These are phyloP conservation scores for Blastocystis sp. DNA, from an alignment of 352 stramenopile species.

Conservation along the genomic window DNA sequence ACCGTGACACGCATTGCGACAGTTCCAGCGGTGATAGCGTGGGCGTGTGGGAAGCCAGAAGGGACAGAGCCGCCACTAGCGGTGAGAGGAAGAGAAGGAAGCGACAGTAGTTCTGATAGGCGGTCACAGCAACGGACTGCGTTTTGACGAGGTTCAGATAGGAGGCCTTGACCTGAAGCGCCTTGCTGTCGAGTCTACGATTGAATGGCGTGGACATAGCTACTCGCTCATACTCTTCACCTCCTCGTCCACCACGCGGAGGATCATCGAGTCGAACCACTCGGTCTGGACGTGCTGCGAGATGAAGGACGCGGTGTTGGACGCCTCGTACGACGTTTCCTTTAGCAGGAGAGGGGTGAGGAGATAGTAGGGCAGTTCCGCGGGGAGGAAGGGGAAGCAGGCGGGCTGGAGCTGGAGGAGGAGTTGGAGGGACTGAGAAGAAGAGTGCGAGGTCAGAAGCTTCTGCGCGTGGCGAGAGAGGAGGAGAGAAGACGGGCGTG, in stretches of 20 bases:
- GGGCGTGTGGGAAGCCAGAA: slow-evolving; percentile 11
- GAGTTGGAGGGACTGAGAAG: background rate
- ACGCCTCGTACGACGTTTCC: background rate
- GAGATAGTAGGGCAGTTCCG: background rate
- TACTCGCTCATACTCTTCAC: slow-evolving; percentile 4
- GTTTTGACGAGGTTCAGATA: slow-evolving; percentile 18
- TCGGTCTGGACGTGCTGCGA: background rate
- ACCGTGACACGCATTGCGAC: slow-evolving; percentile 4
- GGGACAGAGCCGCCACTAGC: slow-evolving; percentile 12
- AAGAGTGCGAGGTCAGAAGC: background rate
- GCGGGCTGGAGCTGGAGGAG: background rate
- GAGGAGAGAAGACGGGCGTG: background rate
- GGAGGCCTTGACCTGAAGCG: background rate
- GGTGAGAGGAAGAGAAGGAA: background rate
- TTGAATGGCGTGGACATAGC: background rate
- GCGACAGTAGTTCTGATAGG: slow-evolving; percentile 42
- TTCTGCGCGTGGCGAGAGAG: background rate
- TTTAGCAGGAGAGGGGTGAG: background rate
- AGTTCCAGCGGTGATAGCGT: slow-evolving; percentile 24
- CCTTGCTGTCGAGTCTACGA: background rate
- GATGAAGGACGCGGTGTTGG: slow-evolving; percentile 4
- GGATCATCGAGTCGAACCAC: slow-evolving; percentile 13
- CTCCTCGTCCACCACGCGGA: background rate
- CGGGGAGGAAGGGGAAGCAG: background rate
- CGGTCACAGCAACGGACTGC: background rate